These are phyloP conservation scores for Sordariomycetes sp. DNA, from an alignment of 2,329 filamentous ascomycete genomes.

Conservation along the genomic window DNA sequence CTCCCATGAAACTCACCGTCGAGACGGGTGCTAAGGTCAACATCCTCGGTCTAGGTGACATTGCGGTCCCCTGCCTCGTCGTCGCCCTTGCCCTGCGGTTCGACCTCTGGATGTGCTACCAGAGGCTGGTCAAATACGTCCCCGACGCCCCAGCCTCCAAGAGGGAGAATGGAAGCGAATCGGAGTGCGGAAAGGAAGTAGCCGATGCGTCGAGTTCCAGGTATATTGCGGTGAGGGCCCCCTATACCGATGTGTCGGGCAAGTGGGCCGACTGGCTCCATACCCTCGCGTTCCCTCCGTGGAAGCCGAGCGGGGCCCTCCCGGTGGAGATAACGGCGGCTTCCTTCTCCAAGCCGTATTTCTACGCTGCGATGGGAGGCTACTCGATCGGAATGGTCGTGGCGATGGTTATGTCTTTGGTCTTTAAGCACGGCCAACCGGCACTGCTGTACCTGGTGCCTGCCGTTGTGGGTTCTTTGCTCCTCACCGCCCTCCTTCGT, in stretches of 20 bases:
- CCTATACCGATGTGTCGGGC: constrained; percentile 18
- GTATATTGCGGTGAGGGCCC: constrained; percentile 12
- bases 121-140: constrained; percentile 44
- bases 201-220: constrained; percentile 12
- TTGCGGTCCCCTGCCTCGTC: constrained; percentile 84
- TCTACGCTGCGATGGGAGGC: constrained; percentile 61
- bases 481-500: constrained; percentile 56
- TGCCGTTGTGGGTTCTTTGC: constrained; percentile 61
- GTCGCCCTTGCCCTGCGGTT: constrained; percentile 82
- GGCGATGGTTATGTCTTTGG: constrained; percentile 64
- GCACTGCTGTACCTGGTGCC: constrained; percentile 89
- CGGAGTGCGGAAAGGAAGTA: constrained; percentile 8
- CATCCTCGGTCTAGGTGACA: constrained; percentile 89
- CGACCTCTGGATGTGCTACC: constrained; percentile 76
- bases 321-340: constrained; percentile 35
- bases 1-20: constrained; percentile 86
- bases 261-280: constrained; percentile 58
- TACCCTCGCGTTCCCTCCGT: background rate
- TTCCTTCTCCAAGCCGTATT: constrained; percentile 75
- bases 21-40: constrained; percentile 49
- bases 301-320: constrained; percentile 24
- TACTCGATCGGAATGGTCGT: constrained; percentile 67
- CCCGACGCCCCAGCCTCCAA: constrained; percentile 17
- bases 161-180: constrained; percentile 12
- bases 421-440: constrained; percentile 74